Evolutionary conservation across 202 grass and related monocot species (phyloP).

Genomic region (Sporobolus alterniflorus): DNA sequence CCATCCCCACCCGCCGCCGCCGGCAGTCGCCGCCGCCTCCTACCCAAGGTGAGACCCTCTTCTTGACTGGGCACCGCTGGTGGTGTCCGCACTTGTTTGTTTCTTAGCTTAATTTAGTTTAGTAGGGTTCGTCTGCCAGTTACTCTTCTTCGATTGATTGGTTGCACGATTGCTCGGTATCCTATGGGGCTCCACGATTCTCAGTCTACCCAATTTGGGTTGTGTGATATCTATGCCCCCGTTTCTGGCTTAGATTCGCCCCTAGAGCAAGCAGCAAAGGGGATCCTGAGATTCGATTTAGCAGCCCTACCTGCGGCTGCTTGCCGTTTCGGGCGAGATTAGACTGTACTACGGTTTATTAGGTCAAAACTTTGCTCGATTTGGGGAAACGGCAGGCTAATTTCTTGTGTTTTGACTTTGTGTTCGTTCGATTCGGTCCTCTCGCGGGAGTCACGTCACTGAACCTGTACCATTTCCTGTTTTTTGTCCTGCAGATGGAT

Average conservation of each 20-base stretch:
- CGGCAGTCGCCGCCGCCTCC: neutral
- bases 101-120: neutral
- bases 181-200: neutral
- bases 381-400: neutral
- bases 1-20: neutral
- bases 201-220: neutral
- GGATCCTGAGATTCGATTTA: neutral
- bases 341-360: neutral
- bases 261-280: neutral
- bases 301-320: no score
- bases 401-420: neutral
- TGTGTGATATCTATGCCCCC: neutral
- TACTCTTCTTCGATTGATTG: neutral
- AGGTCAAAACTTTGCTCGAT: neutral
- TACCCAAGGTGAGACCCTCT: conserved; percentile 34
- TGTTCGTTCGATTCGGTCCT: neutral
- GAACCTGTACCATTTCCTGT: neutral
- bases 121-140: neutral
- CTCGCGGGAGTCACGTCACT: neutral
- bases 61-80: no score
- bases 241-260: conserved; percentile 13
- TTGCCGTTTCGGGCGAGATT: neutral
- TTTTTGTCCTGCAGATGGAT: conserved; percentile 54
- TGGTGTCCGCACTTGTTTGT: neutral
- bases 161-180: neutral